phyloP scores from a whole-genome alignment of 2,329 filamentous ascomycete species.

The Diplodia intermedia region DNA sequence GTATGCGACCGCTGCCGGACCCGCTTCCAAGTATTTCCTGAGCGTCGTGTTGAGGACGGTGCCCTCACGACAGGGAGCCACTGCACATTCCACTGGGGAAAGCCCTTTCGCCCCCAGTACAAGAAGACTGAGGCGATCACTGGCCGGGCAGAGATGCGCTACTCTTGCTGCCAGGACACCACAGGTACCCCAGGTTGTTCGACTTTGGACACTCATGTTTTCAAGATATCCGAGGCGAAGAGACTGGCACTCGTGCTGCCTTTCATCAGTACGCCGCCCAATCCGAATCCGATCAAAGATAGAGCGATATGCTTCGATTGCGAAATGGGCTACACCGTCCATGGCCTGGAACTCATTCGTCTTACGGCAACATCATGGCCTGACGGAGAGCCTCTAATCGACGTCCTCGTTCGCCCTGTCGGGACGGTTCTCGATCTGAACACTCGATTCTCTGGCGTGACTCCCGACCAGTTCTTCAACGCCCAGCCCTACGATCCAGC shows the following conservation, averaged over 20 bases:
- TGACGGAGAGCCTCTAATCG: constrained; percentile 73
- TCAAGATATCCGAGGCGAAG: constrained; percentile 79
- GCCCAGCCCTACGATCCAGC: constrained; percentile 55
- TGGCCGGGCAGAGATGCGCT: constrained; percentile 53
- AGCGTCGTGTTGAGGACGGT: constrained; percentile 73
- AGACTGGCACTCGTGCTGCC: constrained; percentile 79
- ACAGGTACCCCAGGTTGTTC: constrained; percentile 82
- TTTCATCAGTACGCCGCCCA: constrained; percentile 78
- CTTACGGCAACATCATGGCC: constrained; percentile 92
- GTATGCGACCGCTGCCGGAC: constrained; percentile 84
- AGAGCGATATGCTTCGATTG: constrained; percentile 88
- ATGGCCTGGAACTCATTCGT: constrained; percentile 87
- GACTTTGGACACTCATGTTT: constrained; percentile 77
- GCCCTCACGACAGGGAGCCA: constrained; percentile 77
- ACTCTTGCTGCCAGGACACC: constrained; percentile 78
- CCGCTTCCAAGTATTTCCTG: constrained; percentile 91
- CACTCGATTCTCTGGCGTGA: constrained; percentile 88
- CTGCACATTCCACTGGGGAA: constrained; percentile 84
- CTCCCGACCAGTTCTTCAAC: constrained; percentile 74
- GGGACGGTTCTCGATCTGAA: constrained; percentile 91
- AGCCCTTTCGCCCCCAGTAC: constrained; percentile 63
- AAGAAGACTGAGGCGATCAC: constrained; percentile 58
- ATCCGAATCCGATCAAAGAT: constrained; percentile 51
- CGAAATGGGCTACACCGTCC: constrained; percentile 94
- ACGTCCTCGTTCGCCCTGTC: constrained; percentile 82